Evolutionary conservation across 768 basidiomycete species (phyloP), one percentile per base, ranked within the genome.

Genomic region (Boletus pseudo-olivaceus): DNA sequence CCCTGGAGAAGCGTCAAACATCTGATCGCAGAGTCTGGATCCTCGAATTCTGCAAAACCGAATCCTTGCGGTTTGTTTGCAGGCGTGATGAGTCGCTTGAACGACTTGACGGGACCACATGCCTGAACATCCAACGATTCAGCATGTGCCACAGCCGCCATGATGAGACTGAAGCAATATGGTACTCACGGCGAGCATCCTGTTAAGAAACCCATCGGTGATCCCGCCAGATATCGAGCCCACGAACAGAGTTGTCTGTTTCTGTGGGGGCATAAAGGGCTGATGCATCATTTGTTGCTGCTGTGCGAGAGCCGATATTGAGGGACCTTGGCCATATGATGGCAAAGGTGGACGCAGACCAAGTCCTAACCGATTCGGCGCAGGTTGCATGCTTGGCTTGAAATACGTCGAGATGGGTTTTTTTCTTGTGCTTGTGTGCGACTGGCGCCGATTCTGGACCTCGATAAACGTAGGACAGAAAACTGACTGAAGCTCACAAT

Each of bases 31-130:
- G 88, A 85, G 67, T 95, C 90, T 14, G 96, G 92, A 51, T 95
- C 95, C 67, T 95, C 90, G 67, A 83, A 98, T 69, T 96, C 91
- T 46, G 93, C 96, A 72, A 98, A 99, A 10, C 95, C 97, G 67
- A 98, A 98, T 3, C 93, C 93, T 75, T 95, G 91, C 7, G 95
- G 90, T 70, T 95, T 92, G 65, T 95, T 92, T 17, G 90, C 86
- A 26, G 93, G 91, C 2, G 93, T 95, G 43, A 91, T 90, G 23
- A 95, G 84, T 15, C 95, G 87, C 63, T 95, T 98, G 75, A 99
- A 90, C 1, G 90, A 92, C 55, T 85, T 84, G 55, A 98, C 76
- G 4, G 86, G 83, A 14, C 97, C 97, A 62, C 93, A 98, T 29
- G 94, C 86, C 95, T 98, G 55, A 17, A 44, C 32, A 30, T 8